phyloP scores from a whole-genome alignment of 23 red algal genomes.

The Agarophyton chilense region DNA sequence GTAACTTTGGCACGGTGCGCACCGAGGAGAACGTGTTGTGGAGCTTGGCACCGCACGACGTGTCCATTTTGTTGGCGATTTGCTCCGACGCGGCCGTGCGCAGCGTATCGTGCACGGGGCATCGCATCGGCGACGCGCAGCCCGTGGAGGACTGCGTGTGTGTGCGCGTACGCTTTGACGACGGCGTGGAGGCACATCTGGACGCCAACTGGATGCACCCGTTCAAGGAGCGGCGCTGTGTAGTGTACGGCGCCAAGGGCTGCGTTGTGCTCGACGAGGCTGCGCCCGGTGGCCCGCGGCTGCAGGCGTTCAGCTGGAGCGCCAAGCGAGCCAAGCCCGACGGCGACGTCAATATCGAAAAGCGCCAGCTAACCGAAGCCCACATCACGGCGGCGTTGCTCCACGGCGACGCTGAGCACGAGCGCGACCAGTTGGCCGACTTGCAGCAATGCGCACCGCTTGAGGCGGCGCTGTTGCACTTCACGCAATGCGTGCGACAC shows the following conservation, averaged over 20 bases:
- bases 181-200: constrained; percentile 41
- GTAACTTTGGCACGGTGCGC: constrained; percentile 71
- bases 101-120: constrained; percentile 45
- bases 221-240: constrained; percentile 54
- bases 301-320: constrained; percentile 48
- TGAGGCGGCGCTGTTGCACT: constrained; percentile 38
- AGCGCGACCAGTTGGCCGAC: background rate
- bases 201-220: constrained; percentile 74
- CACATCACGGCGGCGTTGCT: too few relatives aligned
- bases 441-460: too few relatives aligned
- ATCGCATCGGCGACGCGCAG: constrained; percentile 4
- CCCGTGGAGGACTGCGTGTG: constrained; percentile 58
- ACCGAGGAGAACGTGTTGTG: constrained; percentile 72
- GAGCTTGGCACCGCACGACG: constrained; percentile 68
- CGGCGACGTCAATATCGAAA: constrained; percentile 40
- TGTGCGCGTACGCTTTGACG: constrained; percentile 36
- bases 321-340: constrained; percentile 10
- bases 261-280: constrained; percentile 63
- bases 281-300: background rate
- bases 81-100: background rate
- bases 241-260: constrained; percentile 71
- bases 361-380: constrained; percentile 20
- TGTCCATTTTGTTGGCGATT: constrained; percentile 59
- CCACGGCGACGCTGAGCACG: background rate
- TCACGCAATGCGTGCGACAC: constrained; percentile 13